Evolutionary conservation across 225 moss, liverwort and hornwort genomes (phyloP), one percentile per base, ranked within the genome.

Genomic region (Polytrichum commune): DNA sequence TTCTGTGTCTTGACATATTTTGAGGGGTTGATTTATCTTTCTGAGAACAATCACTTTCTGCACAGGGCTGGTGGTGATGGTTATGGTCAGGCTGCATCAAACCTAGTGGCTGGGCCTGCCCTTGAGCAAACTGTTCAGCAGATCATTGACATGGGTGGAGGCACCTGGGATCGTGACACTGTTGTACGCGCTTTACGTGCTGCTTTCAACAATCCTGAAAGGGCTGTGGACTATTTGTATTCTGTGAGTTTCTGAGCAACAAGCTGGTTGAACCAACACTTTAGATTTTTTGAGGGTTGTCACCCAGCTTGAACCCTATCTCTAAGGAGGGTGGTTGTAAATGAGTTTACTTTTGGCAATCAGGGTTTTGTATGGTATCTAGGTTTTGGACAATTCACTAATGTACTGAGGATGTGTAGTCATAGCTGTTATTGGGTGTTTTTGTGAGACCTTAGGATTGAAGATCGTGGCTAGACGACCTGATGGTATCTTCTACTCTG

Each of bases 201-300:
- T 33, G 92, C 92, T 7, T 93, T 88, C 54, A 90, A 93, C 55
- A 93, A 93, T 69, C 90, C 90, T 33, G 92, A 93, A 71, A 79
- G 92, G 60, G 92, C 92, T 53, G 88, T 93, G 60, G 92, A 93
- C 55, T 93, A 90, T 66, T 75, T 93, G 24, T 93, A 90, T 69
- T 86, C 88, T 76, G 91, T 91, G 73, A 86, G 86, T 28, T 67
- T 35, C 27, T 63, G 27, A 18, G 28, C 27, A 29, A 18, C 29
- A 8, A 64, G 24, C 18, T 29, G 64, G 3, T 18, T 64, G 27
- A 27, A 26, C 18, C 25, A 64, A 24, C 28, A 13, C 18, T 18
- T 64, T 4, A 24, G 9, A 26, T 64, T 18, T 64, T 4, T 64
- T 29, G 28, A 26, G 8, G 7, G 60, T 3, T 22, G 65, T 76